phyloP scores from a whole-genome alignment of 768 basidiomycete species.

The Termitomyces sp. region DNA sequence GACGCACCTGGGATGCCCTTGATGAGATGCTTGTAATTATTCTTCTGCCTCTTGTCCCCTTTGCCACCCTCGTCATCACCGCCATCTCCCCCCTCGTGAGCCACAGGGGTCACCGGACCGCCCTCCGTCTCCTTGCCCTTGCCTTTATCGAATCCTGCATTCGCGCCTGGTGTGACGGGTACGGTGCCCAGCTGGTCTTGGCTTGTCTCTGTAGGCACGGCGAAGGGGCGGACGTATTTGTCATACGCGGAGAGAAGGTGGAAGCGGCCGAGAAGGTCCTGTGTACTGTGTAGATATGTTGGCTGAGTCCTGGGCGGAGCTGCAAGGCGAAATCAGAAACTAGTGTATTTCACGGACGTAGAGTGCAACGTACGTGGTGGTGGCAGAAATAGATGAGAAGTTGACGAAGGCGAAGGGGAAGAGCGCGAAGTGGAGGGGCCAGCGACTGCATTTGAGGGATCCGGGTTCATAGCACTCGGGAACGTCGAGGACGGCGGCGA shows the following conservation, averaged over 20 bases:
- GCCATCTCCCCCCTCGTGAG: slow-evolving; percentile 43
- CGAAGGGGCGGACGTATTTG: slow-evolving; percentile 69
- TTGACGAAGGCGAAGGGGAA: slow-evolving; percentile 28
- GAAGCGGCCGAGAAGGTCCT: slow-evolving; percentile 76
- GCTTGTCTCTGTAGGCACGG: slow-evolving; percentile 31
- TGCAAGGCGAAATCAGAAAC: slow-evolving; percentile 18
- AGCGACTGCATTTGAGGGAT: slow-evolving; percentile 55
- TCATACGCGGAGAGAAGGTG: slow-evolving; percentile 73
- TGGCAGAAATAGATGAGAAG: slow-evolving; percentile 36
- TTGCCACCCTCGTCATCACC: slow-evolving; percentile 55
- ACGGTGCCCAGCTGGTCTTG: slow-evolving; percentile 20
- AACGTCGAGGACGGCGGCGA: slow-evolving; percentile 12
- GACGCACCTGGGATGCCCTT: slow-evolving; percentile 69
- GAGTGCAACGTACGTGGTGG: slow-evolving; percentile 35
- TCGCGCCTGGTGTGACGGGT: slow-evolving; percentile 19
- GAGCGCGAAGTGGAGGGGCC: slow-evolving; percentile 51
- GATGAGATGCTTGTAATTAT: slow-evolving; percentile 74
- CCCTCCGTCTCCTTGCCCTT: slow-evolving; percentile 46
- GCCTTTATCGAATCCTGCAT: slow-evolving; percentile 40
- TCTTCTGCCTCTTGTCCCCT: slow-evolving; percentile 73
- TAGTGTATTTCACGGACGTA: background rate
- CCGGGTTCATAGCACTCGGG: slow-evolving; percentile 34
- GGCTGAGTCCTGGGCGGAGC: slow-evolving; percentile 38
- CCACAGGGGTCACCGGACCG: slow-evolving; percentile 34
- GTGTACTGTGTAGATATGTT: slow-evolving; percentile 66